These are phyloP conservation scores for Pouteria glomerata DNA, from an alignment of 148 eudicot species.

Conservation along the genomic window DNA sequence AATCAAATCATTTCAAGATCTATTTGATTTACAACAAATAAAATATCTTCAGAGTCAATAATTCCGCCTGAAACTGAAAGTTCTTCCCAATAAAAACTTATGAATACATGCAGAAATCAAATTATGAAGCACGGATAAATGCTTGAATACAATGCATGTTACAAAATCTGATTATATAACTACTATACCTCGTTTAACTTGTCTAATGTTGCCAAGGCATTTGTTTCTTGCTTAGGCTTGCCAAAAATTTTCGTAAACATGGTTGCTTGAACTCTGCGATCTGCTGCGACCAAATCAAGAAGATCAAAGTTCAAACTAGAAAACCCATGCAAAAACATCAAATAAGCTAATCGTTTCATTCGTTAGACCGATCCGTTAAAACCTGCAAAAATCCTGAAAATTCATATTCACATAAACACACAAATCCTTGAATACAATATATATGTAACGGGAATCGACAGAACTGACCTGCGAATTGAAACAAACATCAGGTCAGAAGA, in stretches of 20 bases:
- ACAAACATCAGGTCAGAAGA: too few relatives aligned
- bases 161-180: not conserved
- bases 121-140: not conserved
- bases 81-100: too few relatives aligned
- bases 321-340: not conserved
- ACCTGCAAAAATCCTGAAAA: not conserved
- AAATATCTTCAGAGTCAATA: too few relatives aligned
- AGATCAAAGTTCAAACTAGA: not conserved
- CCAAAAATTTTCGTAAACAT: slow-evolving; percentile 19
- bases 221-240: slow-evolving; percentile 17
- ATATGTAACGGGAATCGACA: too few relatives aligned
- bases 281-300: slow-evolving; percentile 3
- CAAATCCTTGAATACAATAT: not conserved
- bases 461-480: not conserved
- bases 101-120: not conserved
- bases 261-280: slow-evolving; percentile 1
- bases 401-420: not conserved
- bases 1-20: too few relatives aligned
- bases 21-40: too few relatives aligned
- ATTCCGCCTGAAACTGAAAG: too few relatives aligned
- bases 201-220: slow-evolving; percentile 13
- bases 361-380: not conserved
- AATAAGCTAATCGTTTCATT: not conserved
- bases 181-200: slow-evolving; percentile 10
- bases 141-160: not conserved